phyloP scores from a whole-genome alignment of 257 asterid genomes.

The Phtheirospermum japonicum region DNA sequence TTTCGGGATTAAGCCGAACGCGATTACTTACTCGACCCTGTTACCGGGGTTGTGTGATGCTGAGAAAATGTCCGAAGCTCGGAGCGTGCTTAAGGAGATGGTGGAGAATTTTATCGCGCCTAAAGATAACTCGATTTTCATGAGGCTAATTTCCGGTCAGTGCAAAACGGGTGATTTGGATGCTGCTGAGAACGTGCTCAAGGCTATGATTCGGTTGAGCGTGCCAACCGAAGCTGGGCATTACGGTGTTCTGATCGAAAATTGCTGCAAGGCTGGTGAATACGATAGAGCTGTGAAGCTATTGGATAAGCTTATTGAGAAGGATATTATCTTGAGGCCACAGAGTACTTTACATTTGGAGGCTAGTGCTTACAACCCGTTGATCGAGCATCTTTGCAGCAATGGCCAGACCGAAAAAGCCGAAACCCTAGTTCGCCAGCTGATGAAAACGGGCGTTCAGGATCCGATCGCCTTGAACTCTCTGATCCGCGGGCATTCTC shows the following conservation, averaged over 20 bases:
- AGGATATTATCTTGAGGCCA: slow-evolving; percentile 65
- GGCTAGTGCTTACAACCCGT: slow-evolving; percentile 66
- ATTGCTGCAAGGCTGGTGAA: slow-evolving; percentile 68
- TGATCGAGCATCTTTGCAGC: slow-evolving; percentile 75
- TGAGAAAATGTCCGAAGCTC: slow-evolving; percentile 75
- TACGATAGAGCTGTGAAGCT: slow-evolving; percentile 62
- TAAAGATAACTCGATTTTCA: slow-evolving; percentile 61
- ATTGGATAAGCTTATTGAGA: slow-evolving; percentile 80
- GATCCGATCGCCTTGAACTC: slow-evolving; percentile 66
- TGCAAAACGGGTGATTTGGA: slow-evolving; percentile 71
- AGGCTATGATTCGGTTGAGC: slow-evolving; percentile 75
- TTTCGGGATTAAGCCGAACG: slow-evolving; percentile 70
- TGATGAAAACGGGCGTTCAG: slow-evolving; percentile 89
- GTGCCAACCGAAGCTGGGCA: slow-evolving; percentile 93
- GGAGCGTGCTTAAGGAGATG: slow-evolving; percentile 68
- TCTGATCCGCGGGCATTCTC: slow-evolving; percentile 70
- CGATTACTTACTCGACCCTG: slow-evolving; percentile 65
- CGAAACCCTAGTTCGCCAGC: slow-evolving; percentile 71
- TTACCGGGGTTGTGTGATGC: slow-evolving; percentile 85
- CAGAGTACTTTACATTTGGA: slow-evolving; percentile 66
- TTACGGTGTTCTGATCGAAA: slow-evolving; percentile 80
- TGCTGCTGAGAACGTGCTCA: slow-evolving; percentile 77
- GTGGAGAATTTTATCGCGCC: slow-evolving; percentile 57
- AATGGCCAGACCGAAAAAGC: slow-evolving; percentile 80
- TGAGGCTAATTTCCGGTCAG: slow-evolving; percentile 57